These are phyloP conservation scores for Colletotrichum simmondsii DNA, from an alignment of 2,329 filamentous ascomycete genomes.

Conservation along the genomic window DNA sequence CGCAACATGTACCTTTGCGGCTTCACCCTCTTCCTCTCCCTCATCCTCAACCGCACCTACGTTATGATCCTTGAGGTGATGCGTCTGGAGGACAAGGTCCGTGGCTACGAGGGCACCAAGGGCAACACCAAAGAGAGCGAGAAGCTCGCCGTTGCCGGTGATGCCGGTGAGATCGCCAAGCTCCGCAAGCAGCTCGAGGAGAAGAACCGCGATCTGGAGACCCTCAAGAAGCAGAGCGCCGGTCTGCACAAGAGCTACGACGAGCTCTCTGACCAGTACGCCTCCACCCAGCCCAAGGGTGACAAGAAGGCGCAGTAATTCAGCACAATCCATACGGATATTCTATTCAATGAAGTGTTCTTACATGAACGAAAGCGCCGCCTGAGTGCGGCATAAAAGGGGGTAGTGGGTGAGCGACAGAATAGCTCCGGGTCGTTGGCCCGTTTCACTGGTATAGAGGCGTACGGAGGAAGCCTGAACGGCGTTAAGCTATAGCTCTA, in stretches of 20 bases:
- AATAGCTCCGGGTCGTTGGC: background rate
- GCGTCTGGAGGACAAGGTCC: conserved; percentile 90
- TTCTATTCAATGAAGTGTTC: no score
- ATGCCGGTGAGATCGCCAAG: conserved; percentile 78
- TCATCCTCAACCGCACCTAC: conserved; percentile 99
- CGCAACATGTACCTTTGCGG: conserved; percentile 99
- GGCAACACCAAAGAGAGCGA: conserved; percentile 73
- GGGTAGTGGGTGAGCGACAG: background rate
- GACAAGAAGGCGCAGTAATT: conserved; percentile 69
- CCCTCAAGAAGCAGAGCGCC: conserved; percentile 91
- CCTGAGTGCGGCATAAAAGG: background rate
- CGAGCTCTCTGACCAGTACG: conserved; percentile 84
- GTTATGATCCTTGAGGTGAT: conserved; percentile 95
- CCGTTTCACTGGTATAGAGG: background rate
- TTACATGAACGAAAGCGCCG: background rate
- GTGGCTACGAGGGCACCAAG: conserved; percentile 74
- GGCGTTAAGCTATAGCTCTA: conserved; percentile 20
- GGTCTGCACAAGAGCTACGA: conserved; percentile 88
- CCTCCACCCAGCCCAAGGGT: conserved; percentile 62
- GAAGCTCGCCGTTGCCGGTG: conserved; percentile 78
- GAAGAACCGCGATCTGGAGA: conserved; percentile 86
- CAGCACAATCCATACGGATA: background rate
- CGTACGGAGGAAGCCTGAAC: conserved; percentile 1
- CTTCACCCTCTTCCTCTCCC: conserved; percentile 97
- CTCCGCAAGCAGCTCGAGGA: conserved; percentile 78